These are phyloP conservation scores for Yamadazyma takamatsuzukensis DNA, from an alignment of 805 yeast species.

Conservation along the genomic window DNA sequence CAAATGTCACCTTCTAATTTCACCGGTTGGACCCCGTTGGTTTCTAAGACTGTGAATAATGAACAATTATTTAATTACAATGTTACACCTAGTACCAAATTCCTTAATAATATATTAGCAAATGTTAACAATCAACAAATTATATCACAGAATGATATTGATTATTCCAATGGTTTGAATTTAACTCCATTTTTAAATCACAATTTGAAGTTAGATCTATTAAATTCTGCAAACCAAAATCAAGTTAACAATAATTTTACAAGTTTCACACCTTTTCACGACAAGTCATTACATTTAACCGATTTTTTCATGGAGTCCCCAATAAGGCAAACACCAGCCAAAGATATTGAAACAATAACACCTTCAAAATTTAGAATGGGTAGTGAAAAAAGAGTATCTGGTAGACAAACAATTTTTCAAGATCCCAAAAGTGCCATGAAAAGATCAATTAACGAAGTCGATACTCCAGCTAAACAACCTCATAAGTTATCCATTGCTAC, in stretches of 20 bases:
- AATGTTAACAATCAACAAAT: slow-evolving; percentile 15
- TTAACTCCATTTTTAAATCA: slow-evolving; percentile 42
- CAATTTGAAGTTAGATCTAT: slow-evolving; percentile 18
- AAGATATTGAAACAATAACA: slow-evolving; percentile 35
- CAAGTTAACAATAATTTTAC: slow-evolving; percentile 1
- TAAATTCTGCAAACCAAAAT: slow-evolving; percentile 9
- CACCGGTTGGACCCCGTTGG: slow-evolving; percentile 44
- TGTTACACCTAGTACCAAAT: slow-evolving; percentile 34
- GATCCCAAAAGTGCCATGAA: slow-evolving; percentile 30
- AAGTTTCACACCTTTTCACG: slow-evolving; percentile 39
- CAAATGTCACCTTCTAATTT: slow-evolving; percentile 10
- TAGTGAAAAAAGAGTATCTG: slow-evolving; percentile 16
- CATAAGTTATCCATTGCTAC: slow-evolving; percentile 23
- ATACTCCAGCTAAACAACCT: slow-evolving; percentile 36
- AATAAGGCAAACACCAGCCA: slow-evolving; percentile 31
- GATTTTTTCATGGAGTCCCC: slow-evolving; percentile 47
- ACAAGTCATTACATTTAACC: slow-evolving; percentile 36
- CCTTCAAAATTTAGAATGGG: slow-evolving; percentile 34
- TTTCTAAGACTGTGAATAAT: slow-evolving; percentile 32
- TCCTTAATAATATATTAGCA: slow-evolving; percentile 15
- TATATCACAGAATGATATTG: slow-evolving; percentile 15
- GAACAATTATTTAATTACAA: slow-evolving; percentile 31
- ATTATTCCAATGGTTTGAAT: slow-evolving; percentile 33
- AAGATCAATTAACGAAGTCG: slow-evolving; percentile 32
- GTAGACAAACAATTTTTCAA: slow-evolving; percentile 17